Evolutionary conservation across 75 land plant genomes (phyloP).

Genomic region (Isoetes taiwanensis): DNA sequence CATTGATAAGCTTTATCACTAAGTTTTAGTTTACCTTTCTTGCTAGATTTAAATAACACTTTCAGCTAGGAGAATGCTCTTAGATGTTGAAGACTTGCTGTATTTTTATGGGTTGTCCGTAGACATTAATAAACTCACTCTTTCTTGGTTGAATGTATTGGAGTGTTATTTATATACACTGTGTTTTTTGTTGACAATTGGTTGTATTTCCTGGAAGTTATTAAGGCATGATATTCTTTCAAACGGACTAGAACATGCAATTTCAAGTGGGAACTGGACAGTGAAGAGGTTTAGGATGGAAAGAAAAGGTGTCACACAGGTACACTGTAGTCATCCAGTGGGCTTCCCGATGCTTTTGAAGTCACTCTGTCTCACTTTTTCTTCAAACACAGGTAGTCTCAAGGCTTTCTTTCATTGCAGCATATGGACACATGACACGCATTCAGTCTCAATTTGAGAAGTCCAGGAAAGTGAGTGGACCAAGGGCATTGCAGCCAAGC

Average conservation of each 20-base stretch:
- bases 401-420: constrained; percentile 78
- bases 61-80: no score
- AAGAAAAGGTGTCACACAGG: constrained; percentile 92
- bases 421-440: constrained; percentile 86
- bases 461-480: constrained; percentile 99
- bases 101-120: no score
- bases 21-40: no score
- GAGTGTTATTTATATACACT: no score
- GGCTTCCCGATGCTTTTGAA: neutral
- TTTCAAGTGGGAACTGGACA: constrained; percentile 91
- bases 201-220: constrained; percentile 23
- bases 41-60: no score
- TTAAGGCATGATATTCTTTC: constrained; percentile 37
- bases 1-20: no score
- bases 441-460: constrained; percentile 94
- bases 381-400: constrained; percentile 44
- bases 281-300: constrained; percentile 81
- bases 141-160: no score
- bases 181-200: no score
- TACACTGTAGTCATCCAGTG: constrained; percentile 3
- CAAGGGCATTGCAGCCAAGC: constrained; percentile 96
- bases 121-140: no score
- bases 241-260: constrained; percentile 65
- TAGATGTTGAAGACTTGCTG: no score
- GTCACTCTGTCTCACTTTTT: neutral